These are phyloP conservation scores for Marchantia paleacea DNA, from an alignment of 225 moss, liverwort and hornwort genomes.

Conservation along the genomic window DNA sequence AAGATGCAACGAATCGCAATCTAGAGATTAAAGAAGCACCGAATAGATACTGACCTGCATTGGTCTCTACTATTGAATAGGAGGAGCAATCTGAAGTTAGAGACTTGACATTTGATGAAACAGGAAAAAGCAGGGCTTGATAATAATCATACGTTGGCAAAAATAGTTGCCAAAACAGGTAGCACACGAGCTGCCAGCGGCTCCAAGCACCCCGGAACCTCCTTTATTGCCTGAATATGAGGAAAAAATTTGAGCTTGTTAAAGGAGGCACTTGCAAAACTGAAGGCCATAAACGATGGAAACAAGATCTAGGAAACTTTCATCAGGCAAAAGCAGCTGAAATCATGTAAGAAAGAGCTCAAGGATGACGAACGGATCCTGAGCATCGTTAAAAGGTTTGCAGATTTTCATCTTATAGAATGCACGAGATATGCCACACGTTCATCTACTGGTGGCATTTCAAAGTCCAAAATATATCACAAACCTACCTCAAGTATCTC, in stretches of 20 bases:
- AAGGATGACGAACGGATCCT: not conserved
- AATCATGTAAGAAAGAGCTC: not conserved
- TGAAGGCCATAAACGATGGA: not conserved
- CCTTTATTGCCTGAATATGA: slow-evolving; percentile 61
- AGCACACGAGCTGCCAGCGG: slow-evolving; percentile 74
- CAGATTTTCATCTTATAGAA: not conserved
- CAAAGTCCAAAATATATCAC: not conserved
- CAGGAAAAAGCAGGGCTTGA: not conserved
- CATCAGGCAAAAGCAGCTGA: not conserved
- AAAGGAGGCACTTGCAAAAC: not conserved
- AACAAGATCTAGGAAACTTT: not conserved
- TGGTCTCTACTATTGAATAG: not conserved
- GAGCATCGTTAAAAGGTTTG: not conserved
- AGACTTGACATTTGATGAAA: not conserved
- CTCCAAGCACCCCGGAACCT: slow-evolving; percentile 77
- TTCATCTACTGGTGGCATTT: not conserved
- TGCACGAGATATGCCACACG: not conserved
- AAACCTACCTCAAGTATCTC: slow-evolving; percentile 70
- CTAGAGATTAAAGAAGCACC: not conserved
- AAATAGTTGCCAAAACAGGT: slow-evolving; percentile 71
- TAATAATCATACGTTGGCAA: slow-evolving; percentile 51
- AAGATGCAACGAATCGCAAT: not conserved
- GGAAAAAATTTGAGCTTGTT: not conserved
- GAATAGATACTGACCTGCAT: not conserved
- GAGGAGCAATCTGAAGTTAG: not conserved